Evolutionary conservation across 306 rosid species (phyloP).

Genomic region (Gillenia trifoliata): DNA sequence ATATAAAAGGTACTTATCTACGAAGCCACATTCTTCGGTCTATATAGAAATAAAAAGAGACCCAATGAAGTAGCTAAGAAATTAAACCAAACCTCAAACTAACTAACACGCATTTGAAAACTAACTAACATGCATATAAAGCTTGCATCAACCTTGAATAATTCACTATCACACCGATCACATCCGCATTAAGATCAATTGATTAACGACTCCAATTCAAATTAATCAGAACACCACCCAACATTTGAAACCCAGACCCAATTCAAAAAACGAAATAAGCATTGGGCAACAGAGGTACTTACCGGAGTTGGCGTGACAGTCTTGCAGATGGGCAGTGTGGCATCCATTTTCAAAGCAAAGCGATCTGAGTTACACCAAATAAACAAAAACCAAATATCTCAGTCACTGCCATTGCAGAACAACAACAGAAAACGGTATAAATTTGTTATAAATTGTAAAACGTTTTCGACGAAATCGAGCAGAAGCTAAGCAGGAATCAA

Average conservation of each 20-base stretch:
- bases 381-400: neutral
- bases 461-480: neutral
- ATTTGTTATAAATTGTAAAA: neutral
- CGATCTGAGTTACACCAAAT: constrained; percentile 1
- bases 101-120: neutral
- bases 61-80: neutral
- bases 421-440: neutral
- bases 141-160: neutral
- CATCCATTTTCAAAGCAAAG: constrained; percentile 43
- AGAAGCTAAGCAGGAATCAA: neutral
- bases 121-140: no score
- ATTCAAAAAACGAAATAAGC: neutral
- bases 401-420: neutral
- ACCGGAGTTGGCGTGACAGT: constrained; percentile 52
- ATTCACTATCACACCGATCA: neutral
- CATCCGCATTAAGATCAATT: neutral
- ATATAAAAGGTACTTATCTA: neutral
- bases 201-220: neutral
- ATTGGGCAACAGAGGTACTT: constrained; percentile 9
- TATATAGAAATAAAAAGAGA: neutral
- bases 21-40: neutral
- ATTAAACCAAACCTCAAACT: neutral
- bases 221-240: constrained; percentile 7
- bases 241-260: neutral
- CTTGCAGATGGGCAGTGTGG: constrained; percentile 62